phyloP scores from a whole-genome alignment of 2,329 filamentous ascomycete genomes.

The Simplicillium sp. region DNA sequence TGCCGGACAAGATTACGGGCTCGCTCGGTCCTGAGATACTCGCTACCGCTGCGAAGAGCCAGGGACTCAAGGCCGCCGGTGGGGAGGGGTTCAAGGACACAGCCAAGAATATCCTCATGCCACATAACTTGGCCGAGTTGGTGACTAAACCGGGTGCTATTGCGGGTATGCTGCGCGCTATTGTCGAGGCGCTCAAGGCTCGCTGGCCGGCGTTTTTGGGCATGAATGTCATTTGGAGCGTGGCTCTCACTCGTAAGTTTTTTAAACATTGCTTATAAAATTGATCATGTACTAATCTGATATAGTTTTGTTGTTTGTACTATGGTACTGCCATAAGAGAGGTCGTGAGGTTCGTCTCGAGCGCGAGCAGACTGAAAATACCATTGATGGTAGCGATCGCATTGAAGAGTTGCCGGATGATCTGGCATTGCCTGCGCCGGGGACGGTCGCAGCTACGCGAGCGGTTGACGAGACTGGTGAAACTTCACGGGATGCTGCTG shows the following conservation, averaged over 20 bases:
- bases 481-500: background rate
- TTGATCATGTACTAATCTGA: constrained; percentile 2
- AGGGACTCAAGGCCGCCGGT: constrained; percentile 49
- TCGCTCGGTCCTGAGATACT: constrained; percentile 73
- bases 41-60: constrained; percentile 68
- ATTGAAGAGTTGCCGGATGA: constrained; percentile 43
- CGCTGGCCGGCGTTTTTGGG: constrained; percentile 87
- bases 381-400: constrained; percentile 27
- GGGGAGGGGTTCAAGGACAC: constrained; percentile 49
- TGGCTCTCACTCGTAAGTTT: constrained; percentile 73
- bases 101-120: constrained; percentile 57
- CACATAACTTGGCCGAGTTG: constrained; percentile 67
- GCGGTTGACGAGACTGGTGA: background rate
- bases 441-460: constrained; percentile 3
- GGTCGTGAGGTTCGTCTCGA: constrained; percentile 77
- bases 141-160: constrained; percentile 82
- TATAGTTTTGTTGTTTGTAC: constrained; percentile 76
- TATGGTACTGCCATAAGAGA: constrained; percentile 98
- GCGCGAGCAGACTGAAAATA: constrained; percentile 32
- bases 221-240: constrained; percentile 82
- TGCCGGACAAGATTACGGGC: constrained; percentile 73
- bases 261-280: background rate
- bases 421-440: constrained; percentile 27
- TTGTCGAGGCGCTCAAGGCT: constrained; percentile 77
- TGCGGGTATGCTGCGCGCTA: constrained; percentile 76